These are phyloP conservation scores for Clathrus columnatus DNA, from an alignment of 768 basidiomycete genomes.

Conservation along the genomic window DNA sequence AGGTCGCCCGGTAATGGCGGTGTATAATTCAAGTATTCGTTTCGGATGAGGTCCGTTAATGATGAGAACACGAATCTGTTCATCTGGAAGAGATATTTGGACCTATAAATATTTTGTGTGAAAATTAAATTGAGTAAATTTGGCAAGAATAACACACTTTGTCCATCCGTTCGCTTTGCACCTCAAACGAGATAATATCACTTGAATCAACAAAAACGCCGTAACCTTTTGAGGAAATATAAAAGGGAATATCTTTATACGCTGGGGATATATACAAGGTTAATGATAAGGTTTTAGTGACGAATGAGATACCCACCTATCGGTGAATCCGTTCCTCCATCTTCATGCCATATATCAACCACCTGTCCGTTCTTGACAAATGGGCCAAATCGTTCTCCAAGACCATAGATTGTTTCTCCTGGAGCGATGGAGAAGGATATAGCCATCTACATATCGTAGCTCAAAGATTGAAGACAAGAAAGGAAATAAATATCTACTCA, in stretches of 20 bases:
- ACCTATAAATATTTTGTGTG: constrained; percentile 21
- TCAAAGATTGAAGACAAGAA: constrained; percentile 26
- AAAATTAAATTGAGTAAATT: constrained; percentile 16
- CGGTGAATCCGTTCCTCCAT: constrained; percentile 51
- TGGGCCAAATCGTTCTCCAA: constrained; percentile 68
- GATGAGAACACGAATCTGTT: constrained; percentile 31
- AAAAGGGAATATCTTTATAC: constrained; percentile 59
- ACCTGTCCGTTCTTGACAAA: constrained; percentile 71
- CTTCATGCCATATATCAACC: constrained; percentile 63
- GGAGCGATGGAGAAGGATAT: constrained; percentile 51
- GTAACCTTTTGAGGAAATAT: constrained; percentile 61
- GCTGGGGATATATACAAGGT: neutral
- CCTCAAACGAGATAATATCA: constrained; percentile 69
- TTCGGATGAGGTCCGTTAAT: constrained; percentile 31
- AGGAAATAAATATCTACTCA: constrained; percentile 31
- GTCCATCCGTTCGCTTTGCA: constrained; percentile 50
- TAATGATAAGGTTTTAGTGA: neutral
- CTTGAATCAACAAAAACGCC: constrained; percentile 72
- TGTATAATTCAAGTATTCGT: constrained; percentile 50
- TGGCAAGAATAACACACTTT: constrained; percentile 21
- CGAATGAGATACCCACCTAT: neutral
- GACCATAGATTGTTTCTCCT: constrained; percentile 64
- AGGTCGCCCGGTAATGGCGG: constrained; percentile 54
- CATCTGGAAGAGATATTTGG: constrained; percentile 31
- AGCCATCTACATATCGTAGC: constrained; percentile 35